A percentile compares a stretch with the other conserved stretches of the same genome.
Evolutionary conservation across 352 stramenopile species (phyloP).

Genomic region (Globisporangium abappressorium): DNA sequence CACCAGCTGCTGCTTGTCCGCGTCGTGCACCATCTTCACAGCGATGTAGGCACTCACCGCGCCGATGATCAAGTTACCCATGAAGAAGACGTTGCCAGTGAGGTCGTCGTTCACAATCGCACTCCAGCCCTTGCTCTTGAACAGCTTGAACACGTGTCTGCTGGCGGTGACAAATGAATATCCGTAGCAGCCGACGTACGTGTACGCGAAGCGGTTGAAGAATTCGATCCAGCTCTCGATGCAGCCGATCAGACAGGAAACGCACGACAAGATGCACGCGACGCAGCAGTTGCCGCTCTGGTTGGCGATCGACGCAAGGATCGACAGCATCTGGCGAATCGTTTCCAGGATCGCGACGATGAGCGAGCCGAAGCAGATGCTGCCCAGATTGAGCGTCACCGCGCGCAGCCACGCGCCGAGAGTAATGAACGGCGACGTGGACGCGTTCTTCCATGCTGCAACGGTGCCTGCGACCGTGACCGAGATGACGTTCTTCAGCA

Average conservation of each 20-base stretch:
- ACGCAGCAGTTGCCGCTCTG: slow-evolving; percentile 76
- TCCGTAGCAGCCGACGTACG: slow-evolving; percentile 86
- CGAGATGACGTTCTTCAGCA: slow-evolving; percentile 88
- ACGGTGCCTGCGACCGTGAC: slow-evolving; percentile 89
- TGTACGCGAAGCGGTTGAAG: slow-evolving; percentile 89
- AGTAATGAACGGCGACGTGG: slow-evolving; percentile 69
- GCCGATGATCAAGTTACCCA: slow-evolving; percentile 80
- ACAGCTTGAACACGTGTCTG: slow-evolving; percentile 76
- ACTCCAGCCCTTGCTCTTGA: slow-evolving; percentile 78
- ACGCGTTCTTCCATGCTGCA: slow-evolving; percentile 86
- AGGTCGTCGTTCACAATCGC: slow-evolving; percentile 89
- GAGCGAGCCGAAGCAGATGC: slow-evolving; percentile 91
- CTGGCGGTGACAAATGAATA: slow-evolving; percentile 83
- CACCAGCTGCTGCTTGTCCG: slow-evolving; percentile 44
- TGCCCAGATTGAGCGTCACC: slow-evolving; percentile 88
- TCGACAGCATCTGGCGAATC: slow-evolving; percentile 60
- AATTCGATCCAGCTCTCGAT: slow-evolving; percentile 86
- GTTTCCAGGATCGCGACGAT: slow-evolving; percentile 90
- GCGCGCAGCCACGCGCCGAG: slow-evolving; percentile 75
- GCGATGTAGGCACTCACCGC: slow-evolving; percentile 61
- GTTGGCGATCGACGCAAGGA: slow-evolving; percentile 55
- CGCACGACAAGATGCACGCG: slow-evolving; percentile 57
- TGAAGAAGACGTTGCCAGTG: slow-evolving; percentile 80
- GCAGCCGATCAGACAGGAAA: slow-evolving; percentile 76
- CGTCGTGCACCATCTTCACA: slow-evolving; percentile 45